Conservation (phyloP, 2,329 filamentous ascomycete genomes). For the Aspergillus vadensis region DNA sequence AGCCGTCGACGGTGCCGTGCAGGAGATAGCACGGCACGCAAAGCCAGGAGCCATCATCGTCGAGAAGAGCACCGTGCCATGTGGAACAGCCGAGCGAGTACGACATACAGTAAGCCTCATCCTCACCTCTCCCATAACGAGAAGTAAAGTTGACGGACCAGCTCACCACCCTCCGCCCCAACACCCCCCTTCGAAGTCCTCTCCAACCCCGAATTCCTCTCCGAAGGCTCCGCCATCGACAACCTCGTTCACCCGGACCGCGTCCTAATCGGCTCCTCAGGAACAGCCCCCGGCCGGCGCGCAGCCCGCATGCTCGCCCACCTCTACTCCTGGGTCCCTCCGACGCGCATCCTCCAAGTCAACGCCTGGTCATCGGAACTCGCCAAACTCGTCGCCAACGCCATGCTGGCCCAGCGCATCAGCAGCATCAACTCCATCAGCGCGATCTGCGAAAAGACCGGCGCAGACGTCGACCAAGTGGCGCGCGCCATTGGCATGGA, state of each 20-base stretch:
- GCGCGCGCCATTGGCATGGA: slow-evolving; percentile 69
- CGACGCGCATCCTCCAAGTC: slow-evolving; percentile 67
- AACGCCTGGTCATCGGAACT: slow-evolving; percentile 79
- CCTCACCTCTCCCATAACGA: neutral
- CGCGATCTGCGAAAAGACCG: slow-evolving; percentile 76
- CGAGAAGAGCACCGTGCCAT: slow-evolving; percentile 80
- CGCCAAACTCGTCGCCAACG: slow-evolving; percentile 76
- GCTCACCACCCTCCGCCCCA: slow-evolving; percentile 52
- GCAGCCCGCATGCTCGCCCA: slow-evolving; percentile 66
- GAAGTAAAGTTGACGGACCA: slow-evolving; percentile 1
- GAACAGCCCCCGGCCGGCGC: slow-evolving; percentile 59
- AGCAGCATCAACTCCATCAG: slow-evolving; percentile 79
- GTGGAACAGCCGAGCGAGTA: slow-evolving; percentile 70
- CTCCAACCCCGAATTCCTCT: slow-evolving; percentile 80
- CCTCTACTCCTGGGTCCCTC: slow-evolving; percentile 73
- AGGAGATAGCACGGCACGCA: slow-evolving; percentile 67
- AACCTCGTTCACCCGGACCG: slow-evolving; percentile 72
- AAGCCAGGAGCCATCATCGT: slow-evolving; percentile 71
- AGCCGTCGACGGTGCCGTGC: slow-evolving; percentile 69
- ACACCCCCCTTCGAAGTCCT: slow-evolving; percentile 71
- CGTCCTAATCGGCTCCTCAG: slow-evolving; percentile 71
- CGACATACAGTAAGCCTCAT: slow-evolving; percentile 61
- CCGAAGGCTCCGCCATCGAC: slow-evolving; percentile 73
- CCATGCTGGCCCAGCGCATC: slow-evolving; percentile 77
- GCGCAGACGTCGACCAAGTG: slow-evolving; percentile 74